Base-by-base conservation (phyloP, 805 yeast species). In the Nakazawaea holstii region DNA sequence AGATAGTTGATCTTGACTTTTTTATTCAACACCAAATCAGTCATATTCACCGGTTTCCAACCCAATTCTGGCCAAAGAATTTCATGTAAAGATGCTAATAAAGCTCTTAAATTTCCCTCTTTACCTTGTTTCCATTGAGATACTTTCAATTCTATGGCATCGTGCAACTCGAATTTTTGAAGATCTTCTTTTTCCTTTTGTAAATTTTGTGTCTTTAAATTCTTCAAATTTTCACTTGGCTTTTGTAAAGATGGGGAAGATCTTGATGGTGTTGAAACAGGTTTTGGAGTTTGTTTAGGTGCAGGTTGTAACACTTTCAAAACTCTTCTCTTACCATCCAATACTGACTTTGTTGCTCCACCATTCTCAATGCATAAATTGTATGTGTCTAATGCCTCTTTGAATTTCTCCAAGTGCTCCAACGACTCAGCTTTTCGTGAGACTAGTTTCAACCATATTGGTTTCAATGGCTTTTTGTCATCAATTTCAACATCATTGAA, bases 321-420 rank as follows among this genome's bases (percentile, higher is more conserved):
- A 51, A 96, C 87, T 49, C 99, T 75, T 56, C 92, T 75, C 59
- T 80, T 89, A 2, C 92, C 95, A 43, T 87, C 96, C 76, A 92
- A 66, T 0, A 80, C 71, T 29, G 76, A 69, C 49, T 81, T 79
- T 30, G 80, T 77, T 2, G 82, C 76, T 24, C 77, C 77, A 0
- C 96, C 96, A 50, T 80, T 77, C 48, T 79, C 77, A 14, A 94
- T 72, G 43, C 91, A 70, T 31, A 69, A 62, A 49, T 74, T 76
- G 70, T 89, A 92, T 6, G 77, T 60, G 0, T 64, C 69, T 26
- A 87, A 68, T 0, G 97, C 84, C 6, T 75, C 82, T 47, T 72
- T 60, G 63, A 74, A 87, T 54, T 75, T 76, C 57, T 94, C 99
- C 45, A 81, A 58, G 62, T 80, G 80, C 64, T 94, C 99, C 36